Evolutionary conservation across 2,329 filamentous ascomycete genomes (phyloP), one percentile per base, ranked within the genome.

Genomic region (Colletotrichum lini): DNA sequence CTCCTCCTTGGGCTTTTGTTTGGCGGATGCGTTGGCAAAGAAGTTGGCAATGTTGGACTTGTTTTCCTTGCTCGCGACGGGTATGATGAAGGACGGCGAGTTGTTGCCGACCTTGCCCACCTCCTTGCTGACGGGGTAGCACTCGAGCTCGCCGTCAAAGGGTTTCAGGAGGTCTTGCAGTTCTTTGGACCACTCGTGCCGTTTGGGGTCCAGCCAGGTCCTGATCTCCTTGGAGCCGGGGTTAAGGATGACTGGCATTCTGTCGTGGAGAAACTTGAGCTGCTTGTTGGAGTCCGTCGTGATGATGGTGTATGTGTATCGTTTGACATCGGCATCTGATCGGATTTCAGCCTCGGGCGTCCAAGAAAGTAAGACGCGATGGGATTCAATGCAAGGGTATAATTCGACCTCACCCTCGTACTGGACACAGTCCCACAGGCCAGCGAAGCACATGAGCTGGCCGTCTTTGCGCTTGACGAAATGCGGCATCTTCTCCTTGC

Each of bases 31-130:
- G 52, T 90, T 93, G 9, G 87, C 87, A 78, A 84, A 98, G 84
- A 98, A 98, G 77, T 98, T 98, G 56, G 93, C 93, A 80, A 98
- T 98, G 75, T 96, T 98, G 60, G 88, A 91, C 83, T 97, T 98
- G 80, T 98, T 98, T 77, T 95, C 93, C 74, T 90, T 91, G 81
- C 93, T 97, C 76, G 93, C 88, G 44, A 98, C 83, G 0, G 96
- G 96, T 2, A 98, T 85, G 54, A 98, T 88, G 77, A 98, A 98
- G 0, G 87, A 88, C 0, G 94, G 91, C 23, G 93, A 97, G 80
- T 97, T 93, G 76, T 97, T 98, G 7, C 96, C 95, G 0, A 98
- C 95, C 82, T 98, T 98, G 0, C 95, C 95, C 0, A 98, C 96
- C 4, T 96, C 95, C 79, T 94, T 93, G 76, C 88, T 91, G 2